These are phyloP conservation scores for Talaromyces sp. DNA, from an alignment of 2,329 filamentous ascomycete genomes.

Conservation along the genomic window DNA sequence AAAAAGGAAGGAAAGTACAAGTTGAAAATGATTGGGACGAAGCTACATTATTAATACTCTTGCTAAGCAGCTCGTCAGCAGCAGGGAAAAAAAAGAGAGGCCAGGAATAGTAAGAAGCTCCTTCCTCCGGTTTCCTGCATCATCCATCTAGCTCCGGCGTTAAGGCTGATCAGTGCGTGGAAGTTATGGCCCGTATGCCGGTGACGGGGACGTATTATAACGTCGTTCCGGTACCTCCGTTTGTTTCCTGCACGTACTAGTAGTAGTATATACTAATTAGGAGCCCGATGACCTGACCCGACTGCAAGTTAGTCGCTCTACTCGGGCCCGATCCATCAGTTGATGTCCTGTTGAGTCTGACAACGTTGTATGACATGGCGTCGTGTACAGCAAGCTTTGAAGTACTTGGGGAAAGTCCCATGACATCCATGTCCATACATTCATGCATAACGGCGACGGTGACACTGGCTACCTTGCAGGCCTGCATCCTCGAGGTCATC, in stretches of 20 bases:
- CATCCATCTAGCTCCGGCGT: neutral
- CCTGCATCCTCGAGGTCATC: neutral
- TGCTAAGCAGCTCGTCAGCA: neutral
- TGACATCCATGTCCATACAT: neutral
- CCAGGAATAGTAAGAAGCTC: slow-evolving; percentile 16
- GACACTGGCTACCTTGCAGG: neutral
- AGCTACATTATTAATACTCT: slow-evolving; percentile 12
- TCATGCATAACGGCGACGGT: neutral
- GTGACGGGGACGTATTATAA: neutral
- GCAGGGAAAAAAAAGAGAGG: neutral
- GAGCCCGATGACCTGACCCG: neutral
- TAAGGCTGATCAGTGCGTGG: slow-evolving; percentile 13
- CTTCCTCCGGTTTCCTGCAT: neutral
- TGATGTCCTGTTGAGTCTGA: neutral
- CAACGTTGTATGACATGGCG: neutral
- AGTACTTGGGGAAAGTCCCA: neutral
- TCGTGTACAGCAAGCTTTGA: neutral
- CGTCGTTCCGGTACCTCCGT: neutral
- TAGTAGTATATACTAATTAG: no score
- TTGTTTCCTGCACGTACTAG: neutral
- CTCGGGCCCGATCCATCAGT: neutral
- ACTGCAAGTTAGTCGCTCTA: neutral
- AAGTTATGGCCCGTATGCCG: neutral
- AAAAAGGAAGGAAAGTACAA: no score
- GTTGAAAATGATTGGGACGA: neutral